Conservation (phyloP, 495 filamentous ascomycete genomes). For the Corynascus novoguineensis region DNA sequence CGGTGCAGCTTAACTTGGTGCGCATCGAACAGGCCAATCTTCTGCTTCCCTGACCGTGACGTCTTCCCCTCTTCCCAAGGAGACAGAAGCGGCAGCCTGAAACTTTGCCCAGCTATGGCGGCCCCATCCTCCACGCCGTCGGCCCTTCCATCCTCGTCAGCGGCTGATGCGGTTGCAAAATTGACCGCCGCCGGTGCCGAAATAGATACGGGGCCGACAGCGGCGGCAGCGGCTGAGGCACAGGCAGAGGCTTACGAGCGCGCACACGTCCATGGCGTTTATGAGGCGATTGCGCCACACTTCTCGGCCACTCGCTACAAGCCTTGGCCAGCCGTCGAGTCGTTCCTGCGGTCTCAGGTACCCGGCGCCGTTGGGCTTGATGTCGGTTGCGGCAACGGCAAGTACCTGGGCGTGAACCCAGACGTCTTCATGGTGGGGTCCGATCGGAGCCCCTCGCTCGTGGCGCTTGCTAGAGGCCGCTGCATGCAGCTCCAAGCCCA, state of each 20-base stretch:
- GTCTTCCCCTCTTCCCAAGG: neutral
- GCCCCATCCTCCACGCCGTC: constrained; percentile 14
- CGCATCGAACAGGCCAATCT: constrained; percentile 4
- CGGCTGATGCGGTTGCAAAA: constrained; percentile 28
- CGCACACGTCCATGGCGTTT: constrained; percentile 84
- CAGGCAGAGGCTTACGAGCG: constrained; percentile 62
- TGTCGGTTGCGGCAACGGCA: constrained; percentile 93
- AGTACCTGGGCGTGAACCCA: constrained; percentile 78
- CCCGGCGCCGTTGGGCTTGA: constrained; percentile 82
- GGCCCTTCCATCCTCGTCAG: constrained; percentile 30
- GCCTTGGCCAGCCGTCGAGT: constrained; percentile 90
- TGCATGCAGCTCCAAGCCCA: constrained; percentile 44
- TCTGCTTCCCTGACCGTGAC: neutral
- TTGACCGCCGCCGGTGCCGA: constrained; percentile 15
- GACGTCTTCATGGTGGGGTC: constrained; percentile 79
- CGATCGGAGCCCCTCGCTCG: constrained; percentile 77
- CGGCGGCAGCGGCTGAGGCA: constrained; percentile 14
- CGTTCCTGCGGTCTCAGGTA: constrained; percentile 62
- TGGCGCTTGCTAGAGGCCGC: constrained; percentile 63
- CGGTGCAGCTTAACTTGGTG: constrained; percentile 6
- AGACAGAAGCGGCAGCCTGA: neutral
- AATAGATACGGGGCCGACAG: constrained; percentile 15
- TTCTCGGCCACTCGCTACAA: constrained; percentile 96
- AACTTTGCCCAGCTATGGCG: neutral
- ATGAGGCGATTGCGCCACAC: constrained; percentile 89